Base-by-base conservation (phyloP, 2,329 filamentous ascomycete genomes). In the Fusarium subtropicale region DNA sequence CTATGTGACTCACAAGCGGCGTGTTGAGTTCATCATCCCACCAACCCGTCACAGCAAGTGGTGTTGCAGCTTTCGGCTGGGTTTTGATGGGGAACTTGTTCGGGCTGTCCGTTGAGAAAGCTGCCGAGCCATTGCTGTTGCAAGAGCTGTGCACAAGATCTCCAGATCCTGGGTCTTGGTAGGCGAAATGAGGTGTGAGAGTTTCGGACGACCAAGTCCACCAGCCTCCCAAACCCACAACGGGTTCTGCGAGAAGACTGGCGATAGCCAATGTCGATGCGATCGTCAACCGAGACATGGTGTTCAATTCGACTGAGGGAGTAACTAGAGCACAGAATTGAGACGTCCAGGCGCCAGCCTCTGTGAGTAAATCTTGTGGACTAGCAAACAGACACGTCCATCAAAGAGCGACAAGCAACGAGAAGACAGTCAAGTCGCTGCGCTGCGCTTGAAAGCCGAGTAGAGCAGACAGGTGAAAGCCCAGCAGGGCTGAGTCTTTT, bases 131-230 rank as follows among this genome's bases (percentile, higher is more conserved):
- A 30, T 71, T 71, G 39, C 68, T 71, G 12, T 34, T 71, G 22
- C 68, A 71, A 5, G 68, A 64, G 51, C 68, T 69, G 36, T 71
- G 68, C 16, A 71, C 13, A 18, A 71, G 48, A n/a, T 69, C 28
- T 1, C 68, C 68, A 30, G 68, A 71, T 15, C 68, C 64, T 1
- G 68, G 60, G 26, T 71, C 68, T 56, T 71, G 68, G 38, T 62
- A 71, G 16, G 68, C 68, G 45, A 71, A 71, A 42, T 71, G 68
- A 51, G 68, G 68, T 7, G 68, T 71, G 22, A 71, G 22, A 22
- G 36, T 22, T 12, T 63, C 33, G 0, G 60, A 47, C 24, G 68
- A 60, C 68, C 64, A 66, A 9, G 68, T 71, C 60, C 60, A 71
- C 68, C 68, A 71, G 56, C 64, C 68, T 11, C 68, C 50, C 54